Base-by-base conservation (phyloP, 805 yeast genomes). In the Kluyveromyces siamensis region DNA sequence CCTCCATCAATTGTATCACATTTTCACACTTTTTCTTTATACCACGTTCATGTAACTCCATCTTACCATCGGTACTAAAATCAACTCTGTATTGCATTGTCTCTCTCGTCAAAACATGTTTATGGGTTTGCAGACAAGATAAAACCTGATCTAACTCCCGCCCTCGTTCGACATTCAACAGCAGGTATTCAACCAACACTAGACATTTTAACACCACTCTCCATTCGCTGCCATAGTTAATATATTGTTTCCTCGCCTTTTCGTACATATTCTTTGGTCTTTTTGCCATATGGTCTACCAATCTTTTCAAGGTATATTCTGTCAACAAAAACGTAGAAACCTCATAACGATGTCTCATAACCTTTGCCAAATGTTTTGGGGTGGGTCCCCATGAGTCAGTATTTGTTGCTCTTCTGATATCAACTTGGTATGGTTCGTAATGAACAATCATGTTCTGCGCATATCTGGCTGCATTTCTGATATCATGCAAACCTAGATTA, bases 341-440 rank as follows among this genome's bases (percentile, higher is more conserved):
- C 51, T 55, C 65, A 42, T 54, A 60, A 49, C 60, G 53, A 47
- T 59, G 58, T 46, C 61, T 58, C 50, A 58, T 33, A 10, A 69
- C 65, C 47, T 69, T 70, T 37, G 61, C 62, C 53, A 72, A 56
- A 51, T 75, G 75, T 40, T 67, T 64, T 6, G 73, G 63, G 0
- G 77, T 70, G 4, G 80, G 80, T 1, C 80, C 80, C 80, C 80
- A 75, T 6, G 73, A 56, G 54, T 75, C 80, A 5, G 77, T 75
- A 45, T 73, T 75, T 14, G 79, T 74, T 7, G 77, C 71, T 47
- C 71, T 71, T 45, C 77, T 60, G 4, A 74, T 64, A 51, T 65
- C 68, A 3, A 63, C 58, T 48, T 66, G 71, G 48, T 65, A 65
- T 2, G 72, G 66, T 43, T 65, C 67, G 43, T 67, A 65, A 48